Evolutionary conservation across 2,329 filamentous ascomycete genomes (phyloP).

Genomic region (Cordyceps militaris): DNA sequence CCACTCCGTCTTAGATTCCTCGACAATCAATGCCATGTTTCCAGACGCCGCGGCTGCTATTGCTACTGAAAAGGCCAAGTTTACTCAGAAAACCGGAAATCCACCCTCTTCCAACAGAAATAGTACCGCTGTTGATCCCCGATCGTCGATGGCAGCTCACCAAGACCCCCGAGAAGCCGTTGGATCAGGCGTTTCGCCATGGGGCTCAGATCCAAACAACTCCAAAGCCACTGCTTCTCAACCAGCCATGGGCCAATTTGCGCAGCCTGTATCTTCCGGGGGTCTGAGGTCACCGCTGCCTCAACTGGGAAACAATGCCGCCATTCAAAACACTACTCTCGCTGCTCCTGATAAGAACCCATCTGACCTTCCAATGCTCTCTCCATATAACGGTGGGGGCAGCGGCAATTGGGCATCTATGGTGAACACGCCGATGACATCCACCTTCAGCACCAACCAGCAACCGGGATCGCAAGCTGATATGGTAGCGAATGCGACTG

Average conservation of each 20-base stretch:
- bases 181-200: slow-evolving; percentile 55
- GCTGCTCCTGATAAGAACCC: slow-evolving; percentile 59
- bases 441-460: slow-evolving; percentile 60
- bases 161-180: slow-evolving; percentile 27
- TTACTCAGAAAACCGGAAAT: slow-evolving; percentile 89
- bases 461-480: slow-evolving; percentile 58
- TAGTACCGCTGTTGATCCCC: slow-evolving; percentile 71
- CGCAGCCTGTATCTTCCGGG: slow-evolving; percentile 68
- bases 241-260: slow-evolving; percentile 89
- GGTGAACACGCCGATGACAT: slow-evolving; percentile 93
- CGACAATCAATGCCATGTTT: slow-evolving; percentile 97
- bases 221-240: slow-evolving; percentile 75
- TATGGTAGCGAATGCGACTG: slow-evolving; percentile 97
- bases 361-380: slow-evolving; percentile 74
- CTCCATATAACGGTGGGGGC: slow-evolving; percentile 63
- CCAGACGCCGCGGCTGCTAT: slow-evolving; percentile 98
- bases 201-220: slow-evolving; percentile 52
- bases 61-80: slow-evolving; percentile 95
- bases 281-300: slow-evolving; percentile 74
- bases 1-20: slow-evolving; percentile 88
- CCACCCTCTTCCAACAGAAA: slow-evolving; percentile 88
- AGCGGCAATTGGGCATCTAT: slow-evolving; percentile 98
- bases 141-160: slow-evolving; percentile 62
- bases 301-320: slow-evolving; percentile 57
- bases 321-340: slow-evolving; percentile 78